Conservation (phyloP, 2,329 filamentous ascomycete genomes). For the Talaromyces sp. region DNA sequence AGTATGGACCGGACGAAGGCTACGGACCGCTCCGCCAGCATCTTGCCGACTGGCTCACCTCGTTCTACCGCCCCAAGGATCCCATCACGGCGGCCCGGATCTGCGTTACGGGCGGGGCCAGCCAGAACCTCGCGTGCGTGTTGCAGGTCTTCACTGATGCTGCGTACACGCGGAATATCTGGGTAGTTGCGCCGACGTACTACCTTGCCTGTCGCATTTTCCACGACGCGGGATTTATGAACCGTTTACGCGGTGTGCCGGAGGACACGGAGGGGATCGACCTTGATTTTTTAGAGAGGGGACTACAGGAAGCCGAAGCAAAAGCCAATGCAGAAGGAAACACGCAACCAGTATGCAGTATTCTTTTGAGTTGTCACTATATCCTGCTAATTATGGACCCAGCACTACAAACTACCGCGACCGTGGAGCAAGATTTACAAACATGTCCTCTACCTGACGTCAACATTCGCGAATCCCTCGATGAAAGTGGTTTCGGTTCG, state of each 20-base stretch:
- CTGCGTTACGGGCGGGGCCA: conserved; percentile 78
- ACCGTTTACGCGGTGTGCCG: conserved; percentile 61
- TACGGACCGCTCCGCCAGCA: conserved; percentile 63
- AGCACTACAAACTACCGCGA: conserved; percentile 49
- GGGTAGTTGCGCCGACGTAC: conserved; percentile 78
- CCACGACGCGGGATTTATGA: conserved; percentile 69
- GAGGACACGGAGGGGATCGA: conserved; percentile 77
- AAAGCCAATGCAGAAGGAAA: conserved; percentile 34
- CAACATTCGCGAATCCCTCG: conserved; percentile 84
- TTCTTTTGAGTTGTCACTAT: neutral
- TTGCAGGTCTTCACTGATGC: conserved; percentile 78
- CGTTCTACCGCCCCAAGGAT: conserved; percentile 50
- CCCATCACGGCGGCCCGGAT: conserved; percentile 55
- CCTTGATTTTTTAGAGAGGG: conserved; percentile 52
- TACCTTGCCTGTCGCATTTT: conserved; percentile 83
- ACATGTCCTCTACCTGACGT: conserved; percentile 82
- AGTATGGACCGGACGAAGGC: conserved; percentile 75
- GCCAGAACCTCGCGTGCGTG: conserved; percentile 72
- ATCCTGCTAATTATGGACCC: neutral
- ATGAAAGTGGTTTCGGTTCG: conserved; percentile 71
- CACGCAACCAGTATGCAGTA: conserved; percentile 35
- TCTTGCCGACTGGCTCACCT: conserved; percentile 64
- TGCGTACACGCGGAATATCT: conserved; percentile 65
- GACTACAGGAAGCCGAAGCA: conserved; percentile 47
- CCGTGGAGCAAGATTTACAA: conserved; percentile 72